Base-by-base conservation (phyloP, 495 filamentous ascomycete species). In the Bombardia bombarda region DNA sequence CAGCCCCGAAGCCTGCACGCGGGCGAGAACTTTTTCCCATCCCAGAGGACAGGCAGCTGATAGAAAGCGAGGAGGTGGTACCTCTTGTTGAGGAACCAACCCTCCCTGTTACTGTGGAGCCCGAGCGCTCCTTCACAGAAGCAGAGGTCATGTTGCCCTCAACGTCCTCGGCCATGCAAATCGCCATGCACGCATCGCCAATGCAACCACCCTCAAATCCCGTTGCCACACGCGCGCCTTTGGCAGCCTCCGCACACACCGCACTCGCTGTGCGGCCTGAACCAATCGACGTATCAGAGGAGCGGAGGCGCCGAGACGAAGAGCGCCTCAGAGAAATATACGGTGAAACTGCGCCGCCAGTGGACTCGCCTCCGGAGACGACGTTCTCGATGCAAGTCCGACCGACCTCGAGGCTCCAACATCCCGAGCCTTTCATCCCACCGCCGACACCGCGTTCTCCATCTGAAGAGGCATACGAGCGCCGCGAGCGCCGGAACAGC, bases 241-340 rank as follows among this genome's bases (percentile, higher is more conserved):
- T 42, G 13, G 47, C 51, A 6, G 8, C 33, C 12, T 21, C 23
- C 31, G 31, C 40, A 35, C 38, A 30, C 30, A 21, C 17, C 23
- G 38, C 40, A 39, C 38, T 12, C 41, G 38, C 24, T 47, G 47
- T 43, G 20, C 36, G 28, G 1, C 39, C 38, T 13, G 50, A 56
- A n/a, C 31, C 51, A 0, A 53, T 62, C 16, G 59, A 64, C 23
- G 44, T 45, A 7, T 56, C 51, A 2, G 46, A 53, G 6, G 49
- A 55, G 8, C 63, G 65, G 16, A 61, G 53, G 4, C 53, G 57
- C 30, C 58, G 67, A 25, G 73, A 78, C 24, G 71, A 73, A 34
- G 70, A 73, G 35, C 58, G 72, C 7, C 43, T 73, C 25, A 62
- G 70, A 12, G 76, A 78, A 46, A 72, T 74, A 31, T 77, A 78